Percentiles rank a stretch among this genome's conserved stretches.
phyloP scores from a whole-genome alignment of 139 green algal genomes.

The Pycnococcus provasolii region DNA sequence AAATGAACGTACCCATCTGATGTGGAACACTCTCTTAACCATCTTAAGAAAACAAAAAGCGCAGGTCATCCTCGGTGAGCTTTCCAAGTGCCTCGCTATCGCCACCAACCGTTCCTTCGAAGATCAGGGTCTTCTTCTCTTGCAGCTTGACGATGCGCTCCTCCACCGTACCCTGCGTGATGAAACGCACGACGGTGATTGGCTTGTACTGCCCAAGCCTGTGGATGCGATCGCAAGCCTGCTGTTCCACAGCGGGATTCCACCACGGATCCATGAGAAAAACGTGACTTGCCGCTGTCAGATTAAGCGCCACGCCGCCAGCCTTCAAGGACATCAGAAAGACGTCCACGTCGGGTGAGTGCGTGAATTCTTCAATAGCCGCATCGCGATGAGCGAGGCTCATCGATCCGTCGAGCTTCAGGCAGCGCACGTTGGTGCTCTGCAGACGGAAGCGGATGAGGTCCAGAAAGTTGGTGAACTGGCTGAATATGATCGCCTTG shows the following conservation, averaged over 20 bases:
- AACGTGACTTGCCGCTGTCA: conserved; percentile 66
- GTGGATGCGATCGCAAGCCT: conserved; percentile 38
- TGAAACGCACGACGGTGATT: conserved; percentile 55
- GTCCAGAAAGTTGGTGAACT: conserved; percentile 93
- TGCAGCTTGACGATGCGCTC: conserved; percentile 88
- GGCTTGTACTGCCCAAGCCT: conserved; percentile 73
- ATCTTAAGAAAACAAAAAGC: conserved; percentile 66
- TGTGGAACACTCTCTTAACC: background rate
- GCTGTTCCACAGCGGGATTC: conserved; percentile 45
- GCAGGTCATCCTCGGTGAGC: conserved; percentile 82
- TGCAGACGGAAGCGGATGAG: conserved; percentile 62
- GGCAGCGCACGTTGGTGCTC: conserved; percentile 37
- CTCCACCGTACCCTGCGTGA: conserved; percentile 60
- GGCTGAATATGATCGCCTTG: conserved; percentile 84
- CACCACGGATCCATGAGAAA: conserved; percentile 81
- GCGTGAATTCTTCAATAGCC: conserved; percentile 47
- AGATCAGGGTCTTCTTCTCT: conserved; percentile 80
- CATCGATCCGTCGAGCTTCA: conserved; percentile 11
- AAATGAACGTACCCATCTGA: no score
- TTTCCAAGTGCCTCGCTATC: conserved; percentile 58
- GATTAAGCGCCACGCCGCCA: conserved; percentile 72
- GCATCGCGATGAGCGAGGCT: background rate
- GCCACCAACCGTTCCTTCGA: conserved; percentile 76
- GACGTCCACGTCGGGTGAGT: conserved; percentile 54
- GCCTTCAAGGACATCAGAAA: conserved; percentile 69